Conservation (phyloP, 2,329 filamentous ascomycete genomes). For the Alternaria brassicae region DNA sequence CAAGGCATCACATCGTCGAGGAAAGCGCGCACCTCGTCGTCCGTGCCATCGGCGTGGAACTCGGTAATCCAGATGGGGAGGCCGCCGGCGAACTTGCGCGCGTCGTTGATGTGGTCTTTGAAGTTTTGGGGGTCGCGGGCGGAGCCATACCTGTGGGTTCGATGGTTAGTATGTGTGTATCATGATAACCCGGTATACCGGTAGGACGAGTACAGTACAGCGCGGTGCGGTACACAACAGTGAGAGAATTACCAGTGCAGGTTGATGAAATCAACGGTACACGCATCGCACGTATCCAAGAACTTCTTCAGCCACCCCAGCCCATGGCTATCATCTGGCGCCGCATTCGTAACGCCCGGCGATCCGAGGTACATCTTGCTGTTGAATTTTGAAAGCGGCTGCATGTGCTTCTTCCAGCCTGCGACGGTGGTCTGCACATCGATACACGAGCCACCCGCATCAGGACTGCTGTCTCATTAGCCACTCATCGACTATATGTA, state of each 20-base stretch:
- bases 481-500: no score
- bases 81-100: slow-evolving; percentile 60
- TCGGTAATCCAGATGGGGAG: slow-evolving; percentile 49
- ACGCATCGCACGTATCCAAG: slow-evolving; percentile 35
- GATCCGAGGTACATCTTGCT: slow-evolving; percentile 38
- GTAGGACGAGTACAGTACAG: neutral
- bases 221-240: neutral
- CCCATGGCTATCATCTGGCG: slow-evolving; percentile 18
- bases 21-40: slow-evolving; percentile 30
- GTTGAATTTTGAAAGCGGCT: slow-evolving; percentile 25
- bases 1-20: slow-evolving; percentile 41
- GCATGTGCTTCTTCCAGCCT: slow-evolving; percentile 28
- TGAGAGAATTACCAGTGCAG: slow-evolving; percentile 39
- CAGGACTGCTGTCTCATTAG: neutral
- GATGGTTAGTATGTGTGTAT: no score
- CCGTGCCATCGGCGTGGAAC: slow-evolving; percentile 32
- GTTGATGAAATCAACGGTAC: slow-evolving; percentile 45
- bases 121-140: slow-evolving; percentile 35
- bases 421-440: slow-evolving; percentile 16
- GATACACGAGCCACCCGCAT: slow-evolving; percentile 37
- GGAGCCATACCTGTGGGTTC: slow-evolving; percentile 25
- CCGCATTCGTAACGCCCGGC: slow-evolving; percentile 42
- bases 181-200: neutral
- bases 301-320: slow-evolving; percentile 38
- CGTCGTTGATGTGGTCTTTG: slow-evolving; percentile 44